Base-by-base conservation (phyloP, 2,329 filamentous ascomycete species). In the Albophoma yamanashiensis region DNA sequence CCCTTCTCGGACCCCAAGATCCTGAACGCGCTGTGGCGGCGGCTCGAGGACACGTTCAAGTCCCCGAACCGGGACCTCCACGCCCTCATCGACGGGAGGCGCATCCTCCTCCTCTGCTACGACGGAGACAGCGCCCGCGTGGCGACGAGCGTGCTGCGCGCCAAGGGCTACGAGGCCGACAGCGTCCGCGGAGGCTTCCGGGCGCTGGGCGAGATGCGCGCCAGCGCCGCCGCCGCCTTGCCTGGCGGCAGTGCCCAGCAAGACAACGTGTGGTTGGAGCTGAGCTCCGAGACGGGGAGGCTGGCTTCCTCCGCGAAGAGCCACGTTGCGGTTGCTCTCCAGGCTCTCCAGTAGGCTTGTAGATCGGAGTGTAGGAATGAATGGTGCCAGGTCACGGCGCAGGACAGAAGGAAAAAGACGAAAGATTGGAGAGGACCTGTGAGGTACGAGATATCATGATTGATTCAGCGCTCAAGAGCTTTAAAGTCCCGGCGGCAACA, bases 61-160 rank as follows among this genome's bases (percentile, higher is more conserved):
- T 57, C 68, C 1, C 64, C 68, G 0, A 57, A 61, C 12, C 52
- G 62, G 15, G 64, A 68, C 1, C 15, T 72, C 0, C 25, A 63
- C 27, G 42, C 59, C 2, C 60, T 68, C 12, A 60, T 77, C 1
- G 52, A 61, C 8, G 69, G 64, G 4, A 74, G 72, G 59, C 72
- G 73, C 7, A 66, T 80, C 15, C 64, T 84, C 14, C 64, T 83
- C 12, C 66, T 81, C 12, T 84, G 81, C 66, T 83, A 83, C 58
- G 72, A 81, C 55, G 82, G 82, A 3, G 80, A 85, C 60, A 79
- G 76, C 38, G 74, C 81, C 5, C 74, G 82, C 0, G 75, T 84
- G 6, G 82, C 80, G 3, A 79, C 79, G 2, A 82, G 80, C 58
- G 75, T 84, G 3, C 66, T 84, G 56, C 73, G 81, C 6, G 79